Evolutionary conservation across 495 filamentous ascomycete species (phyloP).

Genomic region (Penicillium pancosmium): DNA sequence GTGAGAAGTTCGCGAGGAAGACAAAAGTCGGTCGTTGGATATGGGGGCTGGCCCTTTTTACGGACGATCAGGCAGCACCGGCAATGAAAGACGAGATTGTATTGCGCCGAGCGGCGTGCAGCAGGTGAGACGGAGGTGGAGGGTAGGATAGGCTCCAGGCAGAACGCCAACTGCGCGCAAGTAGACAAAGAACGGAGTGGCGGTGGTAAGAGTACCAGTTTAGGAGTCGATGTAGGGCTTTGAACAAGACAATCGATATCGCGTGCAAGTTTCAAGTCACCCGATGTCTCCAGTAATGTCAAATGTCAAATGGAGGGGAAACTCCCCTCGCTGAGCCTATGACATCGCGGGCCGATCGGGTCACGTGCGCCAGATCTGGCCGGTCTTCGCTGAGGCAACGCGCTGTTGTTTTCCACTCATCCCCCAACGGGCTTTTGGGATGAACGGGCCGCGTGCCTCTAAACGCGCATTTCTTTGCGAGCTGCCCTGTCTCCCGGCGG

Average conservation of each 20-base stretch:
- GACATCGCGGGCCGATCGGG: slow-evolving; percentile 39
- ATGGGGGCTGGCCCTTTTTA: slow-evolving; percentile 6
- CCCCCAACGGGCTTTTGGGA: slow-evolving; percentile 23
- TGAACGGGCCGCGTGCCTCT: slow-evolving; percentile 66
- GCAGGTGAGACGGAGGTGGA: slow-evolving; percentile 26
- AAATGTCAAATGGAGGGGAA: slow-evolving; percentile 28
- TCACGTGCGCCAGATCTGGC: slow-evolving; percentile 39
- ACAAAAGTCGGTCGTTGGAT: neutral
- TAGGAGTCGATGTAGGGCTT: neutral
- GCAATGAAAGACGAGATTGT: slow-evolving; percentile 9
- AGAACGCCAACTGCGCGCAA: slow-evolving; percentile 10
- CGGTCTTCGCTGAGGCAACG: slow-evolving; percentile 5
- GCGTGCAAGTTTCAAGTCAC: slow-evolving; percentile 11
- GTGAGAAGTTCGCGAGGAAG: neutral
- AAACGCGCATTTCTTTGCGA: slow-evolving; percentile 68
- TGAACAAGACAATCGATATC: slow-evolving; percentile 3
- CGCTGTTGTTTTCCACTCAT: neutral
- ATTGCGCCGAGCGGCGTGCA: slow-evolving; percentile 13
- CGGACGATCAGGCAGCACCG: slow-evolving; percentile 18
- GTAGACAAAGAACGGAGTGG: neutral
- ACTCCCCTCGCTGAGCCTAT: slow-evolving; percentile 45
- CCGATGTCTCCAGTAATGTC: slow-evolving; percentile 16
- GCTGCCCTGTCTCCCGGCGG: slow-evolving; percentile 54
- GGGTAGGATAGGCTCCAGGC: slow-evolving; percentile 24
- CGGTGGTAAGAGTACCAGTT: neutral